Evolutionary conservation across 371 early-diverging fungal genomes (phyloP), one percentile per base, ranked within the genome.

Genomic region (Mortierella sp.): DNA sequence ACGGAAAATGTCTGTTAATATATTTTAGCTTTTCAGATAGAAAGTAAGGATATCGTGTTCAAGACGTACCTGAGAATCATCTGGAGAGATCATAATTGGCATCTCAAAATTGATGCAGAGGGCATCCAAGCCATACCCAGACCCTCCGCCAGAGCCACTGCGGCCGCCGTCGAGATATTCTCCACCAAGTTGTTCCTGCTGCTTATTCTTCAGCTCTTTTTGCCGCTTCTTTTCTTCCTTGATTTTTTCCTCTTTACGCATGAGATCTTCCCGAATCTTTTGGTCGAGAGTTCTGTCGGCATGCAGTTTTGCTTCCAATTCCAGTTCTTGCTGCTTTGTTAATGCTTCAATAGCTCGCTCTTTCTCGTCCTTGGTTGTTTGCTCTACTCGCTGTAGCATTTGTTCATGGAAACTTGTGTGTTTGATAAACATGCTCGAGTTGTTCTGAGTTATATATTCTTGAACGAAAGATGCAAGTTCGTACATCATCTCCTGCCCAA

Each of bases 401-500:
- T 85, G 91, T 77, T 87, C 89, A 72, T 84, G 89, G 67, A 86
- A 85, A 74, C 85, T 91, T 31, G 85, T 66, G 72, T 85, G 89
- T 59, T 82, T 89, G 49, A 80, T 87, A 68, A 76, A 89, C 2
- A 85, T 76, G 17, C 88, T 87, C 5, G 83, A 80, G 70, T 94
- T 91, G 72, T 93, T 86, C 28, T 84, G 83, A 10, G 91, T 88
- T 37, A 94, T 84, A 59, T 85, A 93, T 2, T 92, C 91, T 51
- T 90, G 88, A 29, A 90, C 81, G 34, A 84, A 85, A 22, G 88
- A 87, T 0, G 91, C 89, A 6, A 95, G 68, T 64, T 92, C 93
- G 54, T 90, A 94, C 68, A 93, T 85, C 93, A 94, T 93, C 82
- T 95, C 95, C 49, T 86, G 85, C 7, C 92, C 93, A 0, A 86